phyloP scores from a whole-genome alignment of 2,329 filamentous ascomycete species.

The Aspergillus quadricinctus region DNA sequence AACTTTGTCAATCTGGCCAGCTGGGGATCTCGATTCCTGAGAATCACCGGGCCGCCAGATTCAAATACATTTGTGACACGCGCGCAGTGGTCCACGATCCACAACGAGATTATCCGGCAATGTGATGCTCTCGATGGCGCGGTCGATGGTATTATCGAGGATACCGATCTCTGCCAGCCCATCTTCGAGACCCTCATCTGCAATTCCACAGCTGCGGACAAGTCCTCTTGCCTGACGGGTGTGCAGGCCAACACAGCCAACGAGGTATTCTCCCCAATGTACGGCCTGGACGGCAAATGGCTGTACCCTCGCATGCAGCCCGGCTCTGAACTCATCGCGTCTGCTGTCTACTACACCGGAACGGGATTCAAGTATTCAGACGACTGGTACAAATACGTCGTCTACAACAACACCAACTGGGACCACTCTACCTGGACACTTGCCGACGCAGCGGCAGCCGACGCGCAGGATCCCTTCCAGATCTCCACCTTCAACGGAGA shows the following conservation, averaged over 20 bases:
- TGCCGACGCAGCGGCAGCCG: constrained; percentile 33
- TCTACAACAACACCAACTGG: constrained; percentile 40
- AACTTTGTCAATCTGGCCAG: constrained; percentile 42
- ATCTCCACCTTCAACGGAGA: constrained; percentile 48
- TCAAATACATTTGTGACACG: constrained; percentile 26
- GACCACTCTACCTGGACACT: constrained; percentile 35
- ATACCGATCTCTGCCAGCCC: constrained; percentile 32
- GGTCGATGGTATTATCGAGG: constrained; percentile 35
- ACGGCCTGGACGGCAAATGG: constrained; percentile 26
- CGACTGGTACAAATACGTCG: constrained; percentile 44
- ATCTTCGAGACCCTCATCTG: constrained; percentile 31
- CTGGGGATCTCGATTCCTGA: constrained; percentile 42
- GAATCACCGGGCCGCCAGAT: constrained; percentile 35
- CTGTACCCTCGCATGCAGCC: constrained; percentile 35
- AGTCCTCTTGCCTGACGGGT: constrained; percentile 25
- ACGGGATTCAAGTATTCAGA: constrained; percentile 32
- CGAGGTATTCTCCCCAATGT: constrained; percentile 29
- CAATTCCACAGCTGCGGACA: constrained; percentile 11
- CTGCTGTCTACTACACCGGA: constrained; percentile 33
- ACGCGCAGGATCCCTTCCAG: constrained; percentile 44
- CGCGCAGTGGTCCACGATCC: constrained; percentile 28
- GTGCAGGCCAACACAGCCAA: constrained; percentile 28
- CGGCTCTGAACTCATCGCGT: constrained; percentile 24
- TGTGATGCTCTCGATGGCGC: constrained; percentile 32
- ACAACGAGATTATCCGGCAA: constrained; percentile 34